Evolutionary conservation across 2,329 filamentous ascomycete species (phyloP), one percentile per base, ranked within the genome.

Genomic region (Penicillium brasilianum): DNA sequence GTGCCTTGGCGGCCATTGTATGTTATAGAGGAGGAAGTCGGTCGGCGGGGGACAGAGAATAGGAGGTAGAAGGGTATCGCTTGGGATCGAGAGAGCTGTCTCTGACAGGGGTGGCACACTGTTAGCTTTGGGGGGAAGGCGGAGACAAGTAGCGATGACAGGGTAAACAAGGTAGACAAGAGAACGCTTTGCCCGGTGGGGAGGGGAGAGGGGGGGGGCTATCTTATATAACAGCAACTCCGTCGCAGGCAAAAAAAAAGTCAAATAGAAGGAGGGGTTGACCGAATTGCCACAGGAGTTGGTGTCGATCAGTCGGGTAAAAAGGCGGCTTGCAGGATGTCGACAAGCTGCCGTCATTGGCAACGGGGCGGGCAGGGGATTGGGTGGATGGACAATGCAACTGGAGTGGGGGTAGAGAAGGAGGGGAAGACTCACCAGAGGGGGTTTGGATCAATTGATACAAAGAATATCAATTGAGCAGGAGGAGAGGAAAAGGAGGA

Each of bases 1-100:
- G 83, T 66, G 91, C 90, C 80, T 87, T 92, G 74, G 87, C 84
- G 67, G 90, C 88, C 90, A 94, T 94, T 72, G 70, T 82, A 70
- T 56, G 48, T 55, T 43, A 59, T 46, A 18, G 16, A 49, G 48
- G 32, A 51, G 53, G 25, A 43, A 48, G 49, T 59, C 32, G 46
- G 54, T 51, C 30, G 50, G 32, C 5, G 30, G 30, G 30, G 9
- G 9, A 9, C 4, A 34, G 43, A 50, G 14, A 46, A 36, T 36
- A 36, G 54, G 28, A 44, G 41, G 39, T 57, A 37, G 55, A 41
- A 50, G 59, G 43, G 51, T 14, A 55, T 54, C 59, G 39, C 53
- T 64, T 43, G n/a, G 54, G 28, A 50, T 16, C 28, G 8, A 3
- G 9, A 58, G 50, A 55, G 43, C 41, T 55, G 28, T n/a, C 41